phyloP scores from a whole-genome alignment of 495 filamentous ascomycete species.

The Neurospora sp. region DNA sequence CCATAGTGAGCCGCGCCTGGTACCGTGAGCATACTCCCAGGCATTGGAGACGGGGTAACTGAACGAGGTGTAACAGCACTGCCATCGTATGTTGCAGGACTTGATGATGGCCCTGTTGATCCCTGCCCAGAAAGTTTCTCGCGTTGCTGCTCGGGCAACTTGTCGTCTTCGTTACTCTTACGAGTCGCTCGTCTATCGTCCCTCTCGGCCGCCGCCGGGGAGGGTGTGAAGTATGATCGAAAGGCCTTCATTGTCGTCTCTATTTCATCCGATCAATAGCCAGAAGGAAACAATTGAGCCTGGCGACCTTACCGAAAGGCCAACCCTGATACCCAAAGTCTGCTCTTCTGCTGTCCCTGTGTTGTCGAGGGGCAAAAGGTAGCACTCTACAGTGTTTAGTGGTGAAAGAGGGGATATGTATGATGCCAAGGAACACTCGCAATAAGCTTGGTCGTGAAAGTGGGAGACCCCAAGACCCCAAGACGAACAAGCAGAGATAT shows the following conservation, averaged over 20 bases:
- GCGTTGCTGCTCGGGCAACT: not conserved
- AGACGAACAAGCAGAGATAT: not conserved
- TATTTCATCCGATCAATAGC: not conserved
- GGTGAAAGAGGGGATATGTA: not conserved
- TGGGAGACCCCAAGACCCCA: not conserved
- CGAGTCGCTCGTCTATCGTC: not conserved
- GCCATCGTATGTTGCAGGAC: not conserved
- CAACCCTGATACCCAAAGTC: not conserved
- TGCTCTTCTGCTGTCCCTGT: not conserved
- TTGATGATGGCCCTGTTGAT: not conserved
- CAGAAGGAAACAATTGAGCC: not conserved
- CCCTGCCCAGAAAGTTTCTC: not conserved
- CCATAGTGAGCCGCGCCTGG: conserved; percentile 7
- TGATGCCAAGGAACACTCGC: not conserved
- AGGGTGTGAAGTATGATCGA: conserved; percentile 15
- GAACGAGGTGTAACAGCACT: not conserved
- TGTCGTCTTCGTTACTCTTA: not conserved
- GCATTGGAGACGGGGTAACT: not conserved
- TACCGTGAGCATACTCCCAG: conserved; percentile 8
- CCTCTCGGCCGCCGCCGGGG: not conserved
- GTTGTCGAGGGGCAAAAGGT: not conserved
- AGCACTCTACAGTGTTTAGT: not conserved
- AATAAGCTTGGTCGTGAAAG: not conserved
- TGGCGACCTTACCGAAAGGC: not conserved
- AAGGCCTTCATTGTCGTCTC: conserved; percentile 16